Percentiles rank a stretch among this genome's conserved stretches.
Evolutionary conservation across 2,329 filamentous ascomycete species (phyloP).

Genomic region (Fusarium vanettenii): DNA sequence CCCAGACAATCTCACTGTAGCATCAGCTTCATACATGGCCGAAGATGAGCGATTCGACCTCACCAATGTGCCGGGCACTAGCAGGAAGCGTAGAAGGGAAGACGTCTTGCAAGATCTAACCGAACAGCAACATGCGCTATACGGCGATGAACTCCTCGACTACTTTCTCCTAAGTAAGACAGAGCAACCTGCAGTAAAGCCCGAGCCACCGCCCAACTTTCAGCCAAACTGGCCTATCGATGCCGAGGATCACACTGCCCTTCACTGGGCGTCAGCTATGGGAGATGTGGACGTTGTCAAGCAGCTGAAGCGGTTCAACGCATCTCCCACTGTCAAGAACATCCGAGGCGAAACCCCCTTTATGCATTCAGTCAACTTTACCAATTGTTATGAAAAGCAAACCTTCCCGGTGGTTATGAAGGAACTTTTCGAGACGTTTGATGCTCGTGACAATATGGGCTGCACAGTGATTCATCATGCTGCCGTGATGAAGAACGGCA

Average conservation of each 20-base stretch:
- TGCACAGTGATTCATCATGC: constrained; percentile 96
- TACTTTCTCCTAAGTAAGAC: constrained; percentile 93
- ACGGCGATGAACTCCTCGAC: constrained; percentile 92
- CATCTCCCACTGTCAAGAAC: constrained; percentile 78
- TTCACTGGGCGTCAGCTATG: constrained; percentile 99
- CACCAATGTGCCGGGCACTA: constrained; percentile 70
- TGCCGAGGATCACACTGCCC: constrained; percentile 88
- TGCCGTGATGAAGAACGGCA: constrained; percentile 85
- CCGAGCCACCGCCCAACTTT: constrained; percentile 86
- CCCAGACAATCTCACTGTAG: constrained; percentile 84
- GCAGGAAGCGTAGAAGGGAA: constrained; percentile 82
- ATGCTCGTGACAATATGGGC: constrained; percentile 81
- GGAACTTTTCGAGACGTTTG: constrained; percentile 84
- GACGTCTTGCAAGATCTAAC: constrained; percentile 71
- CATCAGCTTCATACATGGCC: constrained; percentile 85
- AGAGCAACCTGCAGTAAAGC: constrained; percentile 77
- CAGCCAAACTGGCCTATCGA: constrained; percentile 94
- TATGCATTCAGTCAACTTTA: constrained; percentile 95
- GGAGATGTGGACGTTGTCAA: constrained; percentile 93
- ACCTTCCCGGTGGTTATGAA: constrained; percentile 88
- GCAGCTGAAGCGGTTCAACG: constrained; percentile 84
- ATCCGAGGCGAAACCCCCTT: constrained; percentile 86
- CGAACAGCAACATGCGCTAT: constrained; percentile 88
- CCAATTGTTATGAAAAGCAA: constrained; percentile 94
- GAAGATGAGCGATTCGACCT: constrained; percentile 83